These are phyloP conservation scores for Lasiodiplodia gonubiensis DNA, from an alignment of 2,329 filamentous ascomycete genomes.

Conservation along the genomic window DNA sequence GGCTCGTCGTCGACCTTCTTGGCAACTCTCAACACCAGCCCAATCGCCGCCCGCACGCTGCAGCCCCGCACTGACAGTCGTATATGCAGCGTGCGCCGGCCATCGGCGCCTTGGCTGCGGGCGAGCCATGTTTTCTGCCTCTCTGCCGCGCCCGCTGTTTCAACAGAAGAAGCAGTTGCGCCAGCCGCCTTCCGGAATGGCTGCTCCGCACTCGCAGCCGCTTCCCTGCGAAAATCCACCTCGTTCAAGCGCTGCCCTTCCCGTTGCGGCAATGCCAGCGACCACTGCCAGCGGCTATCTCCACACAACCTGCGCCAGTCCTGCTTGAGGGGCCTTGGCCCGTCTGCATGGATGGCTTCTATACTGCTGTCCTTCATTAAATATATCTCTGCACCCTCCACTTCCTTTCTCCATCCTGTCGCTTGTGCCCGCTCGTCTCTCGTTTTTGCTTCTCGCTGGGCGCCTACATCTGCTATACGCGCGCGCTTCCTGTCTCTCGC, in stretches of 20 bases:
- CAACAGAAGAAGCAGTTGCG: conserved; percentile 14
- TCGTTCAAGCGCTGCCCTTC: conserved; percentile 20
- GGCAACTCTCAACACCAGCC: neutral
- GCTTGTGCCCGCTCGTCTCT: conserved; percentile 2
- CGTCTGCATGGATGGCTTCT: conserved; percentile 20
- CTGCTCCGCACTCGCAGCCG: neutral
- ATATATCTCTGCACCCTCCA: neutral
- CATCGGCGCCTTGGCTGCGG: conserved; percentile 9
- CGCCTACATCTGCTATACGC: conserved; percentile 3
- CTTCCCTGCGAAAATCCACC: conserved; percentile 17
- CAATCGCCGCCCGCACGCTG: neutral
- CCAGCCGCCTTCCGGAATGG: conserved; percentile 2
- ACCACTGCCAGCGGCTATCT: conserved; percentile 5
- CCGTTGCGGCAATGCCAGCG: conserved; percentile 5
- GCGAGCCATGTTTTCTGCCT: conserved; percentile 5
- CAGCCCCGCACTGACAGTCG: conserved; percentile 3
- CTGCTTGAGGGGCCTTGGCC: conserved; percentile 15
- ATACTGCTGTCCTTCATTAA: neutral
- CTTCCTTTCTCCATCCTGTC: neutral
- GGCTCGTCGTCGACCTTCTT: neutral
- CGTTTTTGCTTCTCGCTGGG: conserved; percentile 14
- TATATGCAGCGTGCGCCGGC: conserved; percentile 18
- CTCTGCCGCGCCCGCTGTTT: conserved; percentile 13
- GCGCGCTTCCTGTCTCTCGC: conserved; percentile 20
- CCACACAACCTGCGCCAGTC: conserved; percentile 4